phyloP scores from a whole-genome alignment of 345 rosid genomes.

The Syzygium jambos region DNA sequence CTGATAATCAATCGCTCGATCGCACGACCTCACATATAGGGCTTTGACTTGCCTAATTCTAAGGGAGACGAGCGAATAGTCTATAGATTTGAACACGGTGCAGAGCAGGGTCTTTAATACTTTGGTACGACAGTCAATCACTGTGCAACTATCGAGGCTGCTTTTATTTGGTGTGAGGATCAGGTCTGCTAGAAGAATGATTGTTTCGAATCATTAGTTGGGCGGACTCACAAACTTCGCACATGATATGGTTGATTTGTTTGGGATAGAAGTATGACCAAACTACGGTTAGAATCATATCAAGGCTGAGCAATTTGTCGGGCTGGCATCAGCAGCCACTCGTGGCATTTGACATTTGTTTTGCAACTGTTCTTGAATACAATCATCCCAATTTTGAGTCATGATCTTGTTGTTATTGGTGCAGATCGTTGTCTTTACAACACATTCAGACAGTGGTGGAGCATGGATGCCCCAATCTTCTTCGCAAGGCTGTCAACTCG shows the following conservation, averaged over 20 bases:
- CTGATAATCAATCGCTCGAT: not conserved
- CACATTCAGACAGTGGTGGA: conserved; percentile 64
- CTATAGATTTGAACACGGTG: not conserved
- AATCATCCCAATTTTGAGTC: not conserved
- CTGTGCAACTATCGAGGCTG: not conserved
- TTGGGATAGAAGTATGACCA: not conserved
- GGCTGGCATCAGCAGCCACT: not conserved
- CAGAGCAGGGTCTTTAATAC: not conserved
- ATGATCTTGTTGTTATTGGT: not conserved
- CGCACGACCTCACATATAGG: not conserved
- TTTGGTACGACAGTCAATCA: not conserved
- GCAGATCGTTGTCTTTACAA: conserved; percentile 50
- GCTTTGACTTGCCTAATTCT: not conserved
- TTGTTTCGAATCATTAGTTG: not conserved
- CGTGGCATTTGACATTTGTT: not conserved
- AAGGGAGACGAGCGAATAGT: not conserved
- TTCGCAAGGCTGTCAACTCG: conserved; percentile 71
- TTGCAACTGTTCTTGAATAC: not conserved
- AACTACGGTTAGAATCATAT: not conserved
- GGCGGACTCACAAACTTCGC: not conserved
- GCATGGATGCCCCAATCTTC: conserved; percentile 78
- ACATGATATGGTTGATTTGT: rapidly evolving
- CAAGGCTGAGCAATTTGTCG: not conserved
- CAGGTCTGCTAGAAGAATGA: not conserved
- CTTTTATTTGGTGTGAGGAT: not conserved